These are phyloP conservation scores for Aphanomyces astaci DNA, from an alignment of 352 stramenopile species.

Conservation along the genomic window DNA sequence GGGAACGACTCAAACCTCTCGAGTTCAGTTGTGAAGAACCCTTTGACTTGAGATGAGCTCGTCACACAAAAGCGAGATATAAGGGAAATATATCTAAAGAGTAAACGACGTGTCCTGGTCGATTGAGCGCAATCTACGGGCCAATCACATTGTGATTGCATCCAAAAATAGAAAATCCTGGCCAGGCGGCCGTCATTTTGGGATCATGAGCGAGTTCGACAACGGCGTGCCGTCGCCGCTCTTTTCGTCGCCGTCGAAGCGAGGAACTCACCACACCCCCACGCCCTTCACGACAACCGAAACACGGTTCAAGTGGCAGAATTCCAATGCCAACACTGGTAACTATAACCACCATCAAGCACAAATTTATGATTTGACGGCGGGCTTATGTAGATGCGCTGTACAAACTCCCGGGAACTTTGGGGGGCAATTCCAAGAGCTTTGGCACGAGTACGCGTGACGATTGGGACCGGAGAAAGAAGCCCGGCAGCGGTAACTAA, in stretches of 20 bases:
- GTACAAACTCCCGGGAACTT: conserved; percentile 57
- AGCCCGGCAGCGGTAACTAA: conserved; percentile 41
- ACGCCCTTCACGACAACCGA: conserved; percentile 60
- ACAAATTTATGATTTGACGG: neutral
- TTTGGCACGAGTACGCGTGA: conserved; percentile 72
- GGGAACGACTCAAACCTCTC: too few species aligned
- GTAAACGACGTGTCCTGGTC: too few species aligned
- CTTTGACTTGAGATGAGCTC: too few species aligned
- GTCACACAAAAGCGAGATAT: too few species aligned
- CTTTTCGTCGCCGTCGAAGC: conserved; percentile 68
- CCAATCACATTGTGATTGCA: neutral
- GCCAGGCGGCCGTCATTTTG: neutral
- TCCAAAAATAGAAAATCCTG: neutral
- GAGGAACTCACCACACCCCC: conserved; percentile 57
- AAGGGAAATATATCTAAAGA: too few species aligned
- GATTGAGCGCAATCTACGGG: too few species aligned
- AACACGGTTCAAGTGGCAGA: conserved; percentile 66
- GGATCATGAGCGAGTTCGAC: conserved; percentile 10
- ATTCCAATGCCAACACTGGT: conserved; percentile 27
- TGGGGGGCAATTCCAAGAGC: conserved; percentile 57
- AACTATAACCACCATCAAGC: neutral
- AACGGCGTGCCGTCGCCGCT: conserved; percentile 24
- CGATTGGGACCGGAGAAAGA: conserved; percentile 64
- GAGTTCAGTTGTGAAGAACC: too few species aligned
- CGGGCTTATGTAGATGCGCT: conserved; percentile 34